phyloP scores from a whole-genome alignment of 129 eudicot genomes.

The Logfia minima region DNA sequence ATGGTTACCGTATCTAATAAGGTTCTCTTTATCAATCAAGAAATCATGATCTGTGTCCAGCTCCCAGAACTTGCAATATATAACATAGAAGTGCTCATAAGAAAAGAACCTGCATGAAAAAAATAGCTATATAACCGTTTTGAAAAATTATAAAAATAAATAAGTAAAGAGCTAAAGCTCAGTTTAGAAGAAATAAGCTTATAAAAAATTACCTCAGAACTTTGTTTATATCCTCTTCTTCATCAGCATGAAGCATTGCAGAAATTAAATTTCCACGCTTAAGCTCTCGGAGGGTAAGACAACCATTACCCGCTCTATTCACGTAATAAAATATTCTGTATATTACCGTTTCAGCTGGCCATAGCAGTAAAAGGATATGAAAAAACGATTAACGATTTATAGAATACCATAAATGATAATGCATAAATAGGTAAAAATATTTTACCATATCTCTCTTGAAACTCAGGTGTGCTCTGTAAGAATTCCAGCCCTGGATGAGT shows the following conservation, averaged over 20 bases:
- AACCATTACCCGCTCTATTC: slow-evolving; percentile 64
- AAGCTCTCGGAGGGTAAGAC: slow-evolving; percentile 63
- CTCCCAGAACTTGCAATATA: slow-evolving; percentile 81
- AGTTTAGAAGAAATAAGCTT: not conserved
- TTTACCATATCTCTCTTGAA: slow-evolving; percentile 73
- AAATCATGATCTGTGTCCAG: slow-evolving; percentile 76
- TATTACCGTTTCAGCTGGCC: slow-evolving; percentile 72
- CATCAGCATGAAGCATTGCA: slow-evolving; percentile 73
- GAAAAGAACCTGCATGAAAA: slow-evolving; percentile 54
- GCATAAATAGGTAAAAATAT: slow-evolving; percentile 10
- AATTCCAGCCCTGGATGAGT: slow-evolving; percentile 72
- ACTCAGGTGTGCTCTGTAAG: slow-evolving; percentile 65
- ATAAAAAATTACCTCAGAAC: slow-evolving; percentile 46
- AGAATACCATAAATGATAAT: not conserved
- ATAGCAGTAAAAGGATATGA: slow-evolving; percentile 17
- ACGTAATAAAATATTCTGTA: slow-evolving; percentile 73
- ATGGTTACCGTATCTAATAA: slow-evolving; percentile 67
- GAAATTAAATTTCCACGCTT: slow-evolving; percentile 56
- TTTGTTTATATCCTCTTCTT: slow-evolving; percentile 76
- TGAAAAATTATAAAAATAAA: not conserved
- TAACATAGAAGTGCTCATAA: slow-evolving; percentile 67
- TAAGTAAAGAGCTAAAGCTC: not conserved
- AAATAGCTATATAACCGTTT: not conserved
- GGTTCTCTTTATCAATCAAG: slow-evolving; percentile 71
- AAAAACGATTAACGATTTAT: not conserved